Evolutionary conservation across 495 filamentous ascomycete genomes (phyloP), one percentile per base, ranked within the genome.

Genomic region (Penicillium macrosclerotiorum): DNA sequence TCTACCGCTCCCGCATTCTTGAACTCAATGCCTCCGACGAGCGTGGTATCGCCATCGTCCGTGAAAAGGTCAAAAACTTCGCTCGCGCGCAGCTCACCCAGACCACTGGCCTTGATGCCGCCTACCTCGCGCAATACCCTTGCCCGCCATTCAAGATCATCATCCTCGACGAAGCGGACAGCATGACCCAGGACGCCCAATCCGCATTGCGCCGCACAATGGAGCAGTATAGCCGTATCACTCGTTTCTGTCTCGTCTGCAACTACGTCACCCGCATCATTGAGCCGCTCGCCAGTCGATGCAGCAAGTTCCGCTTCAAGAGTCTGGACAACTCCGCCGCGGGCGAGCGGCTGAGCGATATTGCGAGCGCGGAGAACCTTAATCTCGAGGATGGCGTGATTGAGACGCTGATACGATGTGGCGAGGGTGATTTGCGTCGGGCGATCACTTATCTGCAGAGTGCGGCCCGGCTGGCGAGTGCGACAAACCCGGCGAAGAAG

Each of bases 11-110:
- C 26, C 89, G 93, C 6, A 94, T 97, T 37, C 86, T 99, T 37
- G 93, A 99, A 72, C 82, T 99, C 60, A 99, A 99, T 72, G 93
- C 93, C 51, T 97, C 94, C 29, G 93, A 99, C 73, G 93, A 99
- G 73, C 92, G 93, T 45, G 94, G 94, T 27, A 97, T 97, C 60
- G 85, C 80, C 23, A 97, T 99, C 45, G 90, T 99, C 23, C 86
- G 93, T n/a, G 88, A 94, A 59, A 99, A 97, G 61, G 88, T 99
- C 55, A 99, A 99, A 68, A 87, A 96, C 65, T 98, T 98, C 59
- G 94, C 94, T 5, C 83, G 92, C 22, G 90, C 91, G 67, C 91
- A 96, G 57, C 79, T 98, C 34, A 91, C 88, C 23, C 86, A 93
- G 45, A 82, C 88, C 1, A 84, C 86, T 0, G 65, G 77, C 0